Percentiles rank a stretch among this genome's conserved stretches.
These are phyloP conservation scores for Fremontodendron californicum DNA, from an alignment of 345 rosid genomes.

Conservation along the genomic window DNA sequence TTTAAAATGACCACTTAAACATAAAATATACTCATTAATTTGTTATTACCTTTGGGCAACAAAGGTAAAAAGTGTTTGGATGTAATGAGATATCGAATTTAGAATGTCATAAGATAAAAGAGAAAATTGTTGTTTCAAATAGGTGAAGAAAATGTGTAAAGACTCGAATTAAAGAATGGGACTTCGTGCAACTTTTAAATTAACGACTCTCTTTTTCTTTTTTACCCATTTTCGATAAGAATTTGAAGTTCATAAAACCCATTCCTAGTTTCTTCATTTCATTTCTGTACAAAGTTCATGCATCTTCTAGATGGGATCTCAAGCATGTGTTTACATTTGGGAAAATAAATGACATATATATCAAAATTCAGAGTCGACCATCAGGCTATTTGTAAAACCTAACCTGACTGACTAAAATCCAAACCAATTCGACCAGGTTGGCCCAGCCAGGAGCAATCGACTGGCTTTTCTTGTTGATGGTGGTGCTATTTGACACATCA, in stretches of 20 bases:
- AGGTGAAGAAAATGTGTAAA: no score
- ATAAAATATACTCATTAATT: not conserved
- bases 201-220: not conserved
- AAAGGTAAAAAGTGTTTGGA: not conserved
- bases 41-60: not conserved
- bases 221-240: not conserved
- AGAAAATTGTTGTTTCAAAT: no score
- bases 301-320: not conserved
- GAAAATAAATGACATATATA: not conserved
- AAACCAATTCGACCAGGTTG: conserved; percentile 25
- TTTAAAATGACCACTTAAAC: not conserved
- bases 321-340: not conserved
- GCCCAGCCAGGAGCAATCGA: conserved; percentile 31
- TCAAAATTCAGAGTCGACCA: not conserved
- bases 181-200: no score
- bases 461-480: conserved; percentile 18
- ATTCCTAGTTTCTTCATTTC: no score
- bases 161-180: no score
- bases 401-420: conserved; percentile 19
- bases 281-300: no score
- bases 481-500: conserved; percentile 17
- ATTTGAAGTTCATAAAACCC: no score
- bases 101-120: not conserved
- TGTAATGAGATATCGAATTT: not conserved
- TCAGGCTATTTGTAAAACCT: conserved; percentile 25